These are phyloP conservation scores for Ogataea ganodermae DNA, from an alignment of 805 yeast genomes.

Conservation along the genomic window DNA sequence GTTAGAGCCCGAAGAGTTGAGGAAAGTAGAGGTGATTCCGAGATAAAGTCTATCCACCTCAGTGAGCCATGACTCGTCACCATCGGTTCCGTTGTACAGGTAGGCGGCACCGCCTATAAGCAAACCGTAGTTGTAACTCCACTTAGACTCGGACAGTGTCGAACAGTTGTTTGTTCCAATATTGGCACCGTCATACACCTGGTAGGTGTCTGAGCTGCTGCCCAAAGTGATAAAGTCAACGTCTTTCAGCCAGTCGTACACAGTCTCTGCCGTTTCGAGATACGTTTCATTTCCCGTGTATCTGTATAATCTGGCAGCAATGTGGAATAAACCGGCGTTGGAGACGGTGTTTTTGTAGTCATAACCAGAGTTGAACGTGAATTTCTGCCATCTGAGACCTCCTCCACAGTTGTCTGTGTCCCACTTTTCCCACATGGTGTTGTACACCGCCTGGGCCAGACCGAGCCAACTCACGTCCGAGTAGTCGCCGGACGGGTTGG, in stretches of 20 bases:
- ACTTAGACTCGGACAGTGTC: slow-evolving; percentile 49
- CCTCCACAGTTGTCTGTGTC: slow-evolving; percentile 64
- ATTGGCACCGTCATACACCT: slow-evolving; percentile 61
- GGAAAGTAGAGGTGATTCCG: slow-evolving; percentile 46
- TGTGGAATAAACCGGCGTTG: slow-evolving; percentile 78
- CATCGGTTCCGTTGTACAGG: slow-evolving; percentile 59
- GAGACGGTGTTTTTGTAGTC: slow-evolving; percentile 85
- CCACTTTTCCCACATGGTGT: slow-evolving; percentile 84
- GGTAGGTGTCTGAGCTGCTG: slow-evolving; percentile 31
- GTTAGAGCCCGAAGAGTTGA: slow-evolving; percentile 36
- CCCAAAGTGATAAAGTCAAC: slow-evolving; percentile 28
- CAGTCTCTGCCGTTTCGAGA: slow-evolving; percentile 68
- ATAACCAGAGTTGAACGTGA: slow-evolving; percentile 85
- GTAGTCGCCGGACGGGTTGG: slow-evolving; percentile 58
- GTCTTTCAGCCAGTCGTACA: slow-evolving; percentile 64
- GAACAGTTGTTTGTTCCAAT: slow-evolving; percentile 47
- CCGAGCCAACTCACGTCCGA: slow-evolving; percentile 57
- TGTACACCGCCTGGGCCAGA: slow-evolving; percentile 81
- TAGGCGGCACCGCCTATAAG: slow-evolving; percentile 70
- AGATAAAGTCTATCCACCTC: slow-evolving; percentile 40
- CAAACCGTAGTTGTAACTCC: slow-evolving; percentile 75
- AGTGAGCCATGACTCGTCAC: slow-evolving; percentile 42
- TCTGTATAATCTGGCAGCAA: slow-evolving; percentile 82
- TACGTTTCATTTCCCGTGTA: slow-evolving; percentile 74
- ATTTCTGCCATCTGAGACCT: slow-evolving; percentile 91